These are phyloP conservation scores for Xylariaceae sp. DNA, from an alignment of 2,329 filamentous ascomycete genomes.

Conservation along the genomic window DNA sequence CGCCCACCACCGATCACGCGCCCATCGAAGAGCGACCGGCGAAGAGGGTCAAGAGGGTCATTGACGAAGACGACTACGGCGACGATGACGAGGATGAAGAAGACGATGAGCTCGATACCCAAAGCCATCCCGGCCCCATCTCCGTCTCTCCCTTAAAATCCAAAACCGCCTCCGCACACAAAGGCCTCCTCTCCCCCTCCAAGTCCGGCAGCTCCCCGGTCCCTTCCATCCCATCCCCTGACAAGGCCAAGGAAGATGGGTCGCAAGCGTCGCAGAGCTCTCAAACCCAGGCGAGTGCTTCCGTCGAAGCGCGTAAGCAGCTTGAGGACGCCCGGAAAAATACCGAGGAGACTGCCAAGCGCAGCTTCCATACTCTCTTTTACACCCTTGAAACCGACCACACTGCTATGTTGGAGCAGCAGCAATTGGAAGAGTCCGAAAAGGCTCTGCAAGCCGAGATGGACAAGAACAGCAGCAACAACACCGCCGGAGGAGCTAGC, in stretches of 20 bases:
- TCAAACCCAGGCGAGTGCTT: constrained; percentile 58
- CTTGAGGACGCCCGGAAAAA: constrained; percentile 88
- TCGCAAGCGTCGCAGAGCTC: constrained; percentile 39
- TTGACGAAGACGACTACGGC: constrained; percentile 83
- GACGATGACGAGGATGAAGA: constrained; percentile 77
- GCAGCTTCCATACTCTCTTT: constrained; percentile 89
- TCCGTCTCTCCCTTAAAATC: constrained; percentile 50
- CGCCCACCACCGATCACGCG: constrained; percentile 57
- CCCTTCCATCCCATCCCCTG: constrained; percentile 60
- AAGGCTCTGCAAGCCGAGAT: constrained; percentile 95
- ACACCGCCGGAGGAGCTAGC: constrained; percentile 47
- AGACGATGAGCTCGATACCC: constrained; percentile 38
- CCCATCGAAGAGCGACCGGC: constrained; percentile 59
- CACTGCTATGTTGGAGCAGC: constrained; percentile 95
- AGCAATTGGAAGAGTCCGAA: constrained; percentile 93
- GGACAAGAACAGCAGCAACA: constrained; percentile 60
- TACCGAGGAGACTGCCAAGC: constrained; percentile 84
- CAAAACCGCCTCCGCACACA: constrained; percentile 49
- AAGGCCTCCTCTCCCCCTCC: constrained; percentile 63
- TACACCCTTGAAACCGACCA: constrained; percentile 94
- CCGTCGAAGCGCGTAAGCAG: constrained; percentile 88
- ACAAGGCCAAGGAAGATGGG: constrained; percentile 52
- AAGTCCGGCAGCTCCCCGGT: constrained; percentile 68
- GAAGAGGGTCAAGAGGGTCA: constrained; percentile 74
- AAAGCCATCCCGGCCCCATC: constrained; percentile 24